A percentile compares a stretch with the other conserved stretches of the same genome.
These are phyloP conservation scores for Adansonia gregorii DNA, from an alignment of 441 rosid species.

Conservation along the genomic window DNA sequence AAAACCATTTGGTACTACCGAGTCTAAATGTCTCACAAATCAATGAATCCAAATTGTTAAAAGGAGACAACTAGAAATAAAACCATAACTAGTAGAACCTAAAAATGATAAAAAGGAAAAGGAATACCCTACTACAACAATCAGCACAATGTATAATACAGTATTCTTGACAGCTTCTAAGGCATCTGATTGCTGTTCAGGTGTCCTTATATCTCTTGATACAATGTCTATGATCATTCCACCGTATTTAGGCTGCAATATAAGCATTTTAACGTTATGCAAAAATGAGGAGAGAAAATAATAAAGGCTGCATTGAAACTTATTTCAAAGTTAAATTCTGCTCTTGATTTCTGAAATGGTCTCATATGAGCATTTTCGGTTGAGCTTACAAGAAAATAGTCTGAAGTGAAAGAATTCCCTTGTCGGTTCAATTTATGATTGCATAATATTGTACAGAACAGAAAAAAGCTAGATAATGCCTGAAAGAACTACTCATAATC, in stretches of 20 bases:
- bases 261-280: not conserved
- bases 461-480: not conserved
- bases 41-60: not conserved
- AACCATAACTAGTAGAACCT: not conserved
- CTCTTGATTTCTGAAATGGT: not conserved
- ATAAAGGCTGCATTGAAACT: not conserved
- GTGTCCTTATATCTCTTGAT: slow-evolving; percentile 63
- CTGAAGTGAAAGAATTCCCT: slow-evolving; percentile 7
- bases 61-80: slow-evolving; percentile 5
- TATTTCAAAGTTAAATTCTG: not conserved
- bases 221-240: slow-evolving; percentile 92
- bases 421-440: not conserved
- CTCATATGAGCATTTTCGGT: not conserved
- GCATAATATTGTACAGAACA: not conserved
- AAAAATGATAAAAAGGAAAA: slow-evolving; percentile 11
- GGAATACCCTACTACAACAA: slow-evolving; percentile 79
- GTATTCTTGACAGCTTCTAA: slow-evolving; percentile 66
- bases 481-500: not conserved
- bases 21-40: not conserved
- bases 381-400: not conserved
- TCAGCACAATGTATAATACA: slow-evolving; percentile 62
- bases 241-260: slow-evolving; percentile 89
- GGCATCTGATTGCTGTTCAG: slow-evolving; percentile 70
- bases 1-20: not conserved
- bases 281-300: not conserved